Evolutionary conservation across 176 grass and related monocot species (phyloP), one percentile per base, ranked within the genome.

Genomic region (Otatea glauca): DNA sequence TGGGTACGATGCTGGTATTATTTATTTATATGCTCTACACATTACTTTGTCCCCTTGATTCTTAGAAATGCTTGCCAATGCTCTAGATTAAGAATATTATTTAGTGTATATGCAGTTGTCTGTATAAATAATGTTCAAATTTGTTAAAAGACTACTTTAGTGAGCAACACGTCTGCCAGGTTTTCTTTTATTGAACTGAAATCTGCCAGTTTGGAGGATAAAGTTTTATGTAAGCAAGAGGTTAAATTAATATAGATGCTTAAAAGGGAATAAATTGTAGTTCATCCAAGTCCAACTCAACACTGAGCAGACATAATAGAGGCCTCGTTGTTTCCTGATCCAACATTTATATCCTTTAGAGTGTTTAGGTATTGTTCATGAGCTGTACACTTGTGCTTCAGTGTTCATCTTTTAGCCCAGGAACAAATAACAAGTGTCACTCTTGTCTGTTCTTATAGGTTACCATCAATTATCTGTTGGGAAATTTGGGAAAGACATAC

Each of bases 381-480:
- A 79, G 1, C 47, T 48, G 47, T 48, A 48, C 47, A 48, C 47
- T 32, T 24, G 4, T n/a, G 37, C 27, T 82, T 13, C 37, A 39
- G 2, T 49, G 1, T 65, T 76, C n/a, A 76, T 6, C 32, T 34
- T 47, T 54, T 29, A 49, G 2, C 47, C 24, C 63, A 21, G 24
- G 9, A 75, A 55, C 43, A 44, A 62, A 49, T 80, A 70, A 78
- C 55, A 81, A 79, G 1, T 53, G 17, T 37, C 34, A 9, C 4
- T 67, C 34, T 35, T 83, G 21, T 72, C 2, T 79, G 21, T 32
- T 21, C 72, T 58, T 86, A 3, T 65, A 94, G 93, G 90, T 94
- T 37, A 84, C 93, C 20, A 94, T 94, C 51, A 97, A 97, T 80
- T 97, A 93, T 91, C 78, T 95, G 71, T 70, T 95, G 80, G 89